phyloP scores from a whole-genome alignment of 148 eudicot genomes.

The Linanthus parryae region DNA sequence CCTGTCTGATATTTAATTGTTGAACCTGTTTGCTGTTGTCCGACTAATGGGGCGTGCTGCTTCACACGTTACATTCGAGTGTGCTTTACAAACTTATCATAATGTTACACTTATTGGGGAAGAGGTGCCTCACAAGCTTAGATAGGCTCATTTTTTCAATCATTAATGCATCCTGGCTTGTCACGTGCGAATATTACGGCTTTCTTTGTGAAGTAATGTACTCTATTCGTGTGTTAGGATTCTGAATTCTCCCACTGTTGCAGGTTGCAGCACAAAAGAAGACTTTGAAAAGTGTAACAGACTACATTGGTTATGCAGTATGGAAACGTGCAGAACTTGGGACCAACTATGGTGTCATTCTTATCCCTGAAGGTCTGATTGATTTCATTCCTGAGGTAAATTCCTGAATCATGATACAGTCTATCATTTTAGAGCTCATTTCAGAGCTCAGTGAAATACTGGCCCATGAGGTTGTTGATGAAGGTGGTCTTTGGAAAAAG shows the following conservation, averaged over 20 bases:
- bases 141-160: too few relatives aligned
- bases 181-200: too few relatives aligned
- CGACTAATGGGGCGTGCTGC: slow-evolving; percentile 99
- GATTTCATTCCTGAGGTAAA: slow-evolving; percentile 96
- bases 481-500: slow-evolving; percentile 79
- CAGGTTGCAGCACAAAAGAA: slow-evolving; percentile 84
- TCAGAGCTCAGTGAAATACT: slow-evolving; percentile 81
- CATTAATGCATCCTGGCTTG: too few relatives aligned
- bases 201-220: too few relatives aligned
- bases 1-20: neutral
- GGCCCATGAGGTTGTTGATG: slow-evolving; percentile 76
- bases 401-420: too few relatives aligned
- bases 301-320: slow-evolving; percentile 81
- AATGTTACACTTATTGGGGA: slow-evolving; percentile 86
- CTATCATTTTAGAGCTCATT: too few relatives aligned
- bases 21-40: slow-evolving; percentile 43
- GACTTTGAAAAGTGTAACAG: slow-evolving; percentile 83
- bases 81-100: slow-evolving; percentile 95
- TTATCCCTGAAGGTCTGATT: slow-evolving; percentile 95
- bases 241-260: too few relatives aligned
- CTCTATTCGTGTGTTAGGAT: too few relatives aligned
- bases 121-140: too few relatives aligned
- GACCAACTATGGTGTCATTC: slow-evolving; percentile 84
- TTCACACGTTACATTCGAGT: slow-evolving; percentile 91
- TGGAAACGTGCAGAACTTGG: slow-evolving; percentile 86